phyloP scores from a whole-genome alignment of 805 yeast genomes.

The Wickerhamiella nectarea region DNA sequence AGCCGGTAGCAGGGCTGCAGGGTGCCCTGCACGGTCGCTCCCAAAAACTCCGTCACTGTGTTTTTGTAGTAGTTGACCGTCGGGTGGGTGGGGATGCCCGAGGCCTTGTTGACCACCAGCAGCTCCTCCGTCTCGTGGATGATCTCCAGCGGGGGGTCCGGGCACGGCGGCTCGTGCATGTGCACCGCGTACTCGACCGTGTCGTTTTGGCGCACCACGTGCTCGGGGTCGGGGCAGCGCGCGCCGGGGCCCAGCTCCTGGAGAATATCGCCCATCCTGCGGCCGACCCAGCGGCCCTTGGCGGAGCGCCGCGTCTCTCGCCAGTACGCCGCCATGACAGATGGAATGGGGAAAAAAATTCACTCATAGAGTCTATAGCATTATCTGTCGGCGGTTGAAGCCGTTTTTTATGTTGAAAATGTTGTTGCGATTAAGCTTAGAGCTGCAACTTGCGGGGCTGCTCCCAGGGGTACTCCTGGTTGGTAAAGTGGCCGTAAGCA shows the following conservation, averaged over 20 bases:
- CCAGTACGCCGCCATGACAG: constrained; percentile 17
- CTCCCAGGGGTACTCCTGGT: constrained; percentile 98
- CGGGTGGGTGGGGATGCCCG: constrained; percentile 93
- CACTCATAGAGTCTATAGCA: too few relatives aligned
- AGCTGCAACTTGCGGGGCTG: constrained; percentile 50
- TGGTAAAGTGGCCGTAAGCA: constrained; percentile 98
- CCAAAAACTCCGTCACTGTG: constrained; percentile 20
- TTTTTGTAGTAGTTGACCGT: constrained; percentile 71
- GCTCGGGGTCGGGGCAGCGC: constrained; percentile 12
- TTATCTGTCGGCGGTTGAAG: constrained; percentile 10
- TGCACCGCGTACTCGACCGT: constrained; percentile 65
- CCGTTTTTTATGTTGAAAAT: neutral
- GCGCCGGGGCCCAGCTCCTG: constrained; percentile 16
- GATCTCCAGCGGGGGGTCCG: constrained; percentile 39
- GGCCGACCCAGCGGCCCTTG: constrained; percentile 21
- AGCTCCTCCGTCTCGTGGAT: constrained; percentile 56
- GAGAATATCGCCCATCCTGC: constrained; percentile 10
- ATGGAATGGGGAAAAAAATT: too few relatives aligned
- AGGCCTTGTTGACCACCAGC: constrained; percentile 78
- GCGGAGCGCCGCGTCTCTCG: constrained; percentile 15
- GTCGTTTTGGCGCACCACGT: constrained; percentile 62
- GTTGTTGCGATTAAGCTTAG: constrained; percentile 17
- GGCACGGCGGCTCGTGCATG: constrained; percentile 80
- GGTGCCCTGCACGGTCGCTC: constrained; percentile 14
- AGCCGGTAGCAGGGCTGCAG: constrained; percentile 20